Base-by-base conservation (phyloP, 1,139 yeast species). In the Lodderomyces pseudojiufengensis region DNA sequence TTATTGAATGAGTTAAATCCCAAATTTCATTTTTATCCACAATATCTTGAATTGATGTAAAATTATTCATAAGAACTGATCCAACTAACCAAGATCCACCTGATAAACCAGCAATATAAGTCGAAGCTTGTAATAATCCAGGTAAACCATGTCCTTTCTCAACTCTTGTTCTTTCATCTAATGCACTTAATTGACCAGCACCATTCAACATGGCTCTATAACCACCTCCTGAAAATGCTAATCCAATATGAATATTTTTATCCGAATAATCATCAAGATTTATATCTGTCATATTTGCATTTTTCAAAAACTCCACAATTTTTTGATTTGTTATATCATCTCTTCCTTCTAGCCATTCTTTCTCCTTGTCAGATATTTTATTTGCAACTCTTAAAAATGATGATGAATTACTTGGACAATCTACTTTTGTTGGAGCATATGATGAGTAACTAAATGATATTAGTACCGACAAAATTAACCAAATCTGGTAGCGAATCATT, bases 21-120 rank as follows among this genome's bases (percentile, higher is more conserved):
- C 95, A 81, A 40, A 81, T 70, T 9, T 68, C 62, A 33, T 65
- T 65, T 38, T 70, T 63, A 10, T 67, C 65, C 35, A 67, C 65
- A 41, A 80, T 76, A 2, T 68, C 76, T 49, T 78, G 78, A 18
- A 88, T 80, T 2, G 84, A 69, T 8, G 95, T 80, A 77, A 82
- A 87, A 56, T 86, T 84, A 59, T 88, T 87, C 60, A 79, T 69
- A n/a, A 80, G 84, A 33, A 87, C 57, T 9, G 95, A 74, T 3
- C 94, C 90, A 9, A 86, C 78, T 36, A 87, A 67, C 96, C 96
- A 87, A 46, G 75, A 73, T 36, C 95, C 95, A 31, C 97, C 97
- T 0, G 94, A 82, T 31, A 88, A 67, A 27, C 95, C 96, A 1
- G 84, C 70, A 31, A 87, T 52, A 55, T 86, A 87, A 1, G 94